Percentiles rank a stretch among this genome's conserved stretches.
Conservation (phyloP, 345 rosid genomes). For the Bruguiera gymnorhiza region DNA sequence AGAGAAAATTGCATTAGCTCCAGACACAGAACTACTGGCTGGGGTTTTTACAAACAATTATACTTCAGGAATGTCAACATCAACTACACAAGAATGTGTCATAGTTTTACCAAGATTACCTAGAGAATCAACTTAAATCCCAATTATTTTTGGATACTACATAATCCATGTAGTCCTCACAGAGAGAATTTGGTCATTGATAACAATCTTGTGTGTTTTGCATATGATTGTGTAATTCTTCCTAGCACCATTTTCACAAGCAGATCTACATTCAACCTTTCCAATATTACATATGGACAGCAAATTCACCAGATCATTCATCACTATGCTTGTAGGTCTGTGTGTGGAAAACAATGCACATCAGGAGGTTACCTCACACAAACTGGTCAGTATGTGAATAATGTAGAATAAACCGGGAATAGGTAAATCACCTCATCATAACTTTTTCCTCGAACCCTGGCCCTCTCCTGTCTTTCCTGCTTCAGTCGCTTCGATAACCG, state of each 20-base stretch:
- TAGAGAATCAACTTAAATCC: background rate
- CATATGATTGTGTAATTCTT: too few species aligned
- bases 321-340: too few species aligned
- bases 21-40: background rate
- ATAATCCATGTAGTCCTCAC: too few species aligned
- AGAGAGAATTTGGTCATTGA: too few species aligned
- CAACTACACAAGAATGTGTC: background rate
- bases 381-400: background rate
- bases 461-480: constrained; percentile 84
- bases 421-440: constrained; percentile 73
- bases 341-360: too few species aligned
- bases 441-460: constrained; percentile 64
- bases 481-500: constrained; percentile 63
- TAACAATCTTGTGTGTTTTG: too few species aligned
- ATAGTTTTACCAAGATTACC: background rate
- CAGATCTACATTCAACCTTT: too few species aligned
- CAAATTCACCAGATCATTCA: too few species aligned
- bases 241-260: too few species aligned
- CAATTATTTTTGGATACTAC: background rate
- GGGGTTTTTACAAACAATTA: background rate
- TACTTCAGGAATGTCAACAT: background rate
- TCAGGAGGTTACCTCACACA: background rate
- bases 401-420: background rate
- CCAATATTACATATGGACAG: too few species aligned
- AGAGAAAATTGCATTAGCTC: background rate